Evolutionary conservation across 768 basidiomycete species (phyloP).

Genomic region (Strobilomyces confusus): DNA sequence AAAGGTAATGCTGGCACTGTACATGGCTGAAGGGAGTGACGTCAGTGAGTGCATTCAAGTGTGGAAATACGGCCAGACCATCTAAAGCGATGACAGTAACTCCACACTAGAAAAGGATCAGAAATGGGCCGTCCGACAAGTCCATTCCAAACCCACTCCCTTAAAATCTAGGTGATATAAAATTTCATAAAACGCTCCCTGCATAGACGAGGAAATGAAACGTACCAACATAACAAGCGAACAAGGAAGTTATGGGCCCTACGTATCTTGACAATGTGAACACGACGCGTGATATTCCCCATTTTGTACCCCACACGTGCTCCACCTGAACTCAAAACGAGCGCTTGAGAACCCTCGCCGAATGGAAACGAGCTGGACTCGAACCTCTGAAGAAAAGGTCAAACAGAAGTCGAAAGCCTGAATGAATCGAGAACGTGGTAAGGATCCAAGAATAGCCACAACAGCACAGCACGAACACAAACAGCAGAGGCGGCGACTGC

Average conservation of each 20-base stretch:
- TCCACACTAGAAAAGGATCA: constrained; percentile 15
- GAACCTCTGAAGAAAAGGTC: constrained; percentile 23
- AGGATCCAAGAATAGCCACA: neutral
- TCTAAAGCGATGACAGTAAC: constrained; percentile 10
- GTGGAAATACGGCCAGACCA: constrained; percentile 1
- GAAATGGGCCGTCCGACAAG: neutral
- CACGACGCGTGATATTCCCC: constrained; percentile 20
- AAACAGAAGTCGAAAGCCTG: constrained; percentile 23
- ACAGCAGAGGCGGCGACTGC: constrained; percentile 19
- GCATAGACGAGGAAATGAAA: neutral
- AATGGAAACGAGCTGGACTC: neutral
- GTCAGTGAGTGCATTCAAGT: neutral
- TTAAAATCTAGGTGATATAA: constrained; percentile 4
- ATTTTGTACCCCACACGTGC: constrained; percentile 23
- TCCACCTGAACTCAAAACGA: constrained; percentile 17
- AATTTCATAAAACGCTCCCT: neutral
- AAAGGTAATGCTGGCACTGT: constrained; percentile 8
- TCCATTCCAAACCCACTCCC: constrained; percentile 1
- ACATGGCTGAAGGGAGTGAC: constrained; percentile 8
- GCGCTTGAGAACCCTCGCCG: neutral
- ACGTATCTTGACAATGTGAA: constrained; percentile 28
- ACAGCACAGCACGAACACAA: constrained; percentile 9
- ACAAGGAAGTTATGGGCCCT: constrained; percentile 14
- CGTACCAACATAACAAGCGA: constrained; percentile 21
- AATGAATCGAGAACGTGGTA: neutral